Evolutionary conservation across 306 rosid genomes (phyloP).

Genomic region (Rosa rugosa): DNA sequence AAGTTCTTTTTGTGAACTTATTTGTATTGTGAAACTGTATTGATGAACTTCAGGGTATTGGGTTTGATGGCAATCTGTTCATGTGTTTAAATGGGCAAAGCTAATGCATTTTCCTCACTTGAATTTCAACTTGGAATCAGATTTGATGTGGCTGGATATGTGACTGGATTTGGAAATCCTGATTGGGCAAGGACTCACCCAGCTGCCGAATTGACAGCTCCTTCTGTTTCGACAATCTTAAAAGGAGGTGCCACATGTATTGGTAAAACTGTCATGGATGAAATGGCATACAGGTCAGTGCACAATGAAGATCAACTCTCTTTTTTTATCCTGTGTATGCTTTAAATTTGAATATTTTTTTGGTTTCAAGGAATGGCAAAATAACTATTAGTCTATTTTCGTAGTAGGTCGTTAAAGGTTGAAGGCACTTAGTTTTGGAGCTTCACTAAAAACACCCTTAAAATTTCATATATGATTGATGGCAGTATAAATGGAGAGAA

Average conservation of each 20-base stretch:
- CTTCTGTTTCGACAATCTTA: constrained; percentile 53
- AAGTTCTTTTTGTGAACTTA: not conserved
- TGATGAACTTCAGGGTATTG: not conserved
- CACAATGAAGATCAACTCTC: not conserved
- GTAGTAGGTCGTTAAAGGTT: not conserved
- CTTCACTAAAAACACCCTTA: constrained; percentile 14
- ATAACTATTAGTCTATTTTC: not conserved
- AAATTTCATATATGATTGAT: constrained; percentile 7
- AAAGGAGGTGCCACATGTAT: constrained; percentile 78
- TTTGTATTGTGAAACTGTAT: constrained; percentile 3
- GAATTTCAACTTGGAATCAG: constrained; percentile 34
- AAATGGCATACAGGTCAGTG: constrained; percentile 86
- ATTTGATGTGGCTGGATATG: constrained; percentile 78
- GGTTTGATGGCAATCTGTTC: not conserved
- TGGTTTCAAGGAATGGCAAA: not conserved
- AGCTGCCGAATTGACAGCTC: constrained; percentile 71
- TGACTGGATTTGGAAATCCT: constrained; percentile 86
- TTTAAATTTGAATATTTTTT: not conserved
- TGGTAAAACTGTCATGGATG: constrained; percentile 93
- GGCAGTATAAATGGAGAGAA: constrained; percentile 57
- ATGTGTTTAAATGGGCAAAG: not conserved
- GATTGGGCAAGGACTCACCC: constrained; percentile 92
- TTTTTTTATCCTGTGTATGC: not conserved
- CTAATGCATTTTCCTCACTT: not conserved
- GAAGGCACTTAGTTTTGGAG: not conserved